Percentiles rank a stretch among this genome's conserved stretches.
These are phyloP conservation scores for Trichoderma polysporum DNA, from an alignment of 2,329 filamentous ascomycete genomes.

Conservation along the genomic window DNA sequence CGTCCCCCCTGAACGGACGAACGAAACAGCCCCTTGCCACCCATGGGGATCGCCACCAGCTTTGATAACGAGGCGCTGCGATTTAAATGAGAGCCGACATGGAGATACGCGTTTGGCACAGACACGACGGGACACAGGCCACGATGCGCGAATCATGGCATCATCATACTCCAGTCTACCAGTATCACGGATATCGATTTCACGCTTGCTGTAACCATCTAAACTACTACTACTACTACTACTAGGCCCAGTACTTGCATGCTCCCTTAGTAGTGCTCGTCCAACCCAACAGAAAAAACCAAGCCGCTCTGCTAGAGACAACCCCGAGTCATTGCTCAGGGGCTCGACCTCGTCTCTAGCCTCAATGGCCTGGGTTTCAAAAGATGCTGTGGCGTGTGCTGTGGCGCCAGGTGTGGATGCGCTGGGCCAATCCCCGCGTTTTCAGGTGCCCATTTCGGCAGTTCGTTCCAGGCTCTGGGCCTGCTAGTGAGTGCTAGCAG, in stretches of 20 bases:
- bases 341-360: background rate
- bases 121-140: too few species aligned
- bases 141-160: background rate
- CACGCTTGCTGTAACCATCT: background rate
- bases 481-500: background rate
- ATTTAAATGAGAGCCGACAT: background rate
- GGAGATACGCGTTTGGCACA: background rate
- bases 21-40: background rate
- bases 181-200: background rate
- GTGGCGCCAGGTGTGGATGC: conserved; percentile 6
- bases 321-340: background rate
- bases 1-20: background rate
- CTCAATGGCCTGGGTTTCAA: background rate
- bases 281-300: background rate
- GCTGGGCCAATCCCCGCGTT: conserved; percentile 16
- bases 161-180: background rate
- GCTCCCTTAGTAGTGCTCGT: too few species aligned
- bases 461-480: background rate
- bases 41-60: conserved; percentile 5
- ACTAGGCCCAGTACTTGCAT: background rate
- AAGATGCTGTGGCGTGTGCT: background rate
- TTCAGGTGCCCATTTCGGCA: conserved; percentile 12
- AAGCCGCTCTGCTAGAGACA: background rate
- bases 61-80: background rate
- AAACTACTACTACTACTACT: background rate